phyloP scores from a whole-genome alignment of 768 basidiomycete species.

The Daedalea quercina region DNA sequence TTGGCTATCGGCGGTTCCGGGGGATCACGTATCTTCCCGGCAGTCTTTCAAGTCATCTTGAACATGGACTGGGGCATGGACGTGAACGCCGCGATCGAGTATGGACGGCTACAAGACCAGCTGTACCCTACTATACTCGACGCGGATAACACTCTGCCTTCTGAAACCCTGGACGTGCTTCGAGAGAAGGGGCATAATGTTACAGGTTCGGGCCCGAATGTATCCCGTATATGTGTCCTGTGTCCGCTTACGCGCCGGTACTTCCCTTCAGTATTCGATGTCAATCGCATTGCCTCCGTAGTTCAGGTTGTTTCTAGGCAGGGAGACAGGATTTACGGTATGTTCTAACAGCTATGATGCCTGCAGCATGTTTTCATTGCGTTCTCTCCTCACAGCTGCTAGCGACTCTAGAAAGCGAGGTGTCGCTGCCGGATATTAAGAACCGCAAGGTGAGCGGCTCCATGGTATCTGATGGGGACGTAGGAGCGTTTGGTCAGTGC shows the following conservation, averaged over 20 bases:
- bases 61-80: conserved; percentile 82
- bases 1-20: conserved; percentile 81
- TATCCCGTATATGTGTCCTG: not conserved
- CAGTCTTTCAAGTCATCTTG: conserved; percentile 73
- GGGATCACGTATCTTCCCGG: conserved; percentile 77
- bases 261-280: conserved; percentile 43
- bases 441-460: not conserved
- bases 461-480: too few species aligned
- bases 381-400: conserved; percentile 44
- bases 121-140: conserved; percentile 61
- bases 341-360: not conserved
- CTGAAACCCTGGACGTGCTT: conserved; percentile 49
- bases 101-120: conserved; percentile 80
- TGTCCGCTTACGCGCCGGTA: not conserved
- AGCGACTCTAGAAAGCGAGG: conserved; percentile 93
- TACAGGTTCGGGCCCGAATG: conserved; percentile 36
- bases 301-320: conserved; percentile 58
- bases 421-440: conserved; percentile 79
- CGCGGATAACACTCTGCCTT: conserved; percentile 56
- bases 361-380: conserved; percentile 1
- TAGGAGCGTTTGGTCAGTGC: too few species aligned
- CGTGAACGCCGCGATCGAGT: conserved; percentile 76
- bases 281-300: conserved; percentile 68
- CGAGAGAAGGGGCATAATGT: conserved; percentile 63
- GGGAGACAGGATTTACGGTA: conserved; percentile 59